phyloP scores from a whole-genome alignment of 352 stramenopile species.

The Globisporangium ultimum region DNA sequence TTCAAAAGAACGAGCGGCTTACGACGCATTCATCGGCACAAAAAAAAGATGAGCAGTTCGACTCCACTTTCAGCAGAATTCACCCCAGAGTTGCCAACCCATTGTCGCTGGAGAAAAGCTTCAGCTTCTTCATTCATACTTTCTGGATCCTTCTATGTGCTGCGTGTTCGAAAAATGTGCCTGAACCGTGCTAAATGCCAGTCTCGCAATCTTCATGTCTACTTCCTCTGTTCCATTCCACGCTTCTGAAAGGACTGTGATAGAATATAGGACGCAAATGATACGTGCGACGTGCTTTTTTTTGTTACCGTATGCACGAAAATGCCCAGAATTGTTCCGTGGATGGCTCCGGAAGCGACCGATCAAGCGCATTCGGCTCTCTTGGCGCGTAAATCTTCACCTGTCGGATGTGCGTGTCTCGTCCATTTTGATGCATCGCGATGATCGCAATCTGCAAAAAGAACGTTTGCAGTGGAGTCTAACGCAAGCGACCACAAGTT shows the following conservation, averaged over 20 bases:
- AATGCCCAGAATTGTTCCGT: slow-evolving; percentile 72
- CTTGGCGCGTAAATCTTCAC: slow-evolving; percentile 90
- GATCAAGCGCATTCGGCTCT: slow-evolving; percentile 47
- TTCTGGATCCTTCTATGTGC: too few species aligned
- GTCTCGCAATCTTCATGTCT: background rate
- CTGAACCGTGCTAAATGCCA: background rate
- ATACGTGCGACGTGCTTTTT: background rate
- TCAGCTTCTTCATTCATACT: too few species aligned
- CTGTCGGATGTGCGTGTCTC: slow-evolving; percentile 95
- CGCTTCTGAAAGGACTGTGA: background rate
- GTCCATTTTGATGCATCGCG: slow-evolving; percentile 98
- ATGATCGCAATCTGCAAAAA: slow-evolving; percentile 96
- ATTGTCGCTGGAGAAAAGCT: too few species aligned
- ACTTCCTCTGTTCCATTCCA: too few species aligned
- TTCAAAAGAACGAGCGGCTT: background rate
- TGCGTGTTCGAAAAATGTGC: too few species aligned
- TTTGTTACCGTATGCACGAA: slow-evolving; percentile 45
- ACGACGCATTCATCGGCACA: background rate
- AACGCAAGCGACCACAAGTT: too few species aligned
- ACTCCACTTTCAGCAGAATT: too few species aligned
- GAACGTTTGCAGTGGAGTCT: slow-evolving; percentile 80
- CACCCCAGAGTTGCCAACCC: too few species aligned
- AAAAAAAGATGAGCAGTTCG: too few species aligned
- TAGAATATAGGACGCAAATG: too few species aligned
- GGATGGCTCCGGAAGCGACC: slow-evolving; percentile 44